Conservation (phyloP, 2,329 filamentous ascomycete genomes). For the Hortaea werneckii region DNA sequence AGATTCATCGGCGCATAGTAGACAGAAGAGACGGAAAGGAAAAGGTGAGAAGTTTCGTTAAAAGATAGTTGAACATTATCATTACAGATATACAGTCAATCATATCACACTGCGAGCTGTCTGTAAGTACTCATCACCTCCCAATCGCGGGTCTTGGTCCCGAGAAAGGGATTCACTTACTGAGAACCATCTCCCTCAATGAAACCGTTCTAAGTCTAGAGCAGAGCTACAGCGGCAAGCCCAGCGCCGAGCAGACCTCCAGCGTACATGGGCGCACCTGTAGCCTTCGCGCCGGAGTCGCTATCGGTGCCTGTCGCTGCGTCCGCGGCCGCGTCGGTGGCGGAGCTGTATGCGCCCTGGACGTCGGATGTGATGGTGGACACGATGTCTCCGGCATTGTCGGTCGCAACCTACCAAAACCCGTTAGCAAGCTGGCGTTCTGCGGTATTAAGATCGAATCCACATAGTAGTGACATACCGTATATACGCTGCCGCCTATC, state of each 20-base stretch:
- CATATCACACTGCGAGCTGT: no score
- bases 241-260: constrained; percentile 23
- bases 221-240: constrained; percentile 22
- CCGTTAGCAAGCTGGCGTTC: no score
- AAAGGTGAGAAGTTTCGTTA: no score
- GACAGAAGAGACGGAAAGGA: no score
- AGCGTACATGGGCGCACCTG: constrained; percentile 17
- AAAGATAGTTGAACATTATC: no score
- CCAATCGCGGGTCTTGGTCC: no score
- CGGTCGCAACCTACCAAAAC: constrained; percentile 3
- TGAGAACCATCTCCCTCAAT: no score
- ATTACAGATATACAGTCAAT: no score
- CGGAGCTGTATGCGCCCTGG: constrained; percentile 1
- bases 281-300: constrained; percentile 4
- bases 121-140: no score
- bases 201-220: constrained; percentile 5
- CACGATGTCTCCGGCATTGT: constrained; percentile 5
- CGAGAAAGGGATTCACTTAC: no score
- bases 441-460: no score
- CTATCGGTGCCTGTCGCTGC: constrained; percentile 9
- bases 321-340: constrained; percentile 7
- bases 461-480: constrained; percentile 5
- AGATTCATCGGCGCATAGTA: no score
- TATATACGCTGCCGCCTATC: constrained; percentile 7
- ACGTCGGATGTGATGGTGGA: constrained; percentile 12